Evolutionary conservation across 768 basidiomycete genomes (phyloP).

Genomic region (Leccinellum luteum): DNA sequence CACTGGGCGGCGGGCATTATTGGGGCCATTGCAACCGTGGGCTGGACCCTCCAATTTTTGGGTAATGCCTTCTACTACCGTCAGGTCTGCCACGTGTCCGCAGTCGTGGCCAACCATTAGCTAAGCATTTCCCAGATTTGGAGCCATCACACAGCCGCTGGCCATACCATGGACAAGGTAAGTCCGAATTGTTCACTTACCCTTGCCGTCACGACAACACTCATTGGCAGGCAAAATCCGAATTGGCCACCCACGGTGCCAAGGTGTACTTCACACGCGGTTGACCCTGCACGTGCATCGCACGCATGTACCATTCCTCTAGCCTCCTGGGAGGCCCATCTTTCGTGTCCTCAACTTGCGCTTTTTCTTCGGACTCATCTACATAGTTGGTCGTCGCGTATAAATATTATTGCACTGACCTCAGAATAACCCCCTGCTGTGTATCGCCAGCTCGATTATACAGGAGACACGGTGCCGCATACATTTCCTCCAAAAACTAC

Average conservation of each 20-base stretch:
- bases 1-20: conserved; percentile 80
- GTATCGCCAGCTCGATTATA: neutral
- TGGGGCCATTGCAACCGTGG: conserved; percentile 75
- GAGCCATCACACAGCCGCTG: conserved; percentile 74
- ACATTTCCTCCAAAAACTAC: neutral
- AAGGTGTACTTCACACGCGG: conserved; percentile 87
- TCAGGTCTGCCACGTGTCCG: conserved; percentile 46
- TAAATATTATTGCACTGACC: conserved; percentile 15
- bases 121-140: conserved; percentile 54
- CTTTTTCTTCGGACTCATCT: conserved; percentile 2
- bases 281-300: conserved; percentile 35
- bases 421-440: conserved; percentile 4
- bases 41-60: conserved; percentile 84
- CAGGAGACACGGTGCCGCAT: neutral
- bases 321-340: neutral
- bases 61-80: conserved; percentile 82
- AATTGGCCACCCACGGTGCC: conserved; percentile 80
- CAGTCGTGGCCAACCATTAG: conserved; percentile 3
- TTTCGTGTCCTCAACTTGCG: neutral
- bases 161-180: conserved; percentile 87
- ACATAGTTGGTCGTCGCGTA: conserved; percentile 1
- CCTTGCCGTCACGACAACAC: neutral
- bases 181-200: conserved; percentile 19
- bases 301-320: conserved; percentile 13
- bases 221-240: conserved; percentile 66